Evolutionary conservation across 768 basidiomycete species (phyloP).

Genomic region (Galerina marginata): DNA sequence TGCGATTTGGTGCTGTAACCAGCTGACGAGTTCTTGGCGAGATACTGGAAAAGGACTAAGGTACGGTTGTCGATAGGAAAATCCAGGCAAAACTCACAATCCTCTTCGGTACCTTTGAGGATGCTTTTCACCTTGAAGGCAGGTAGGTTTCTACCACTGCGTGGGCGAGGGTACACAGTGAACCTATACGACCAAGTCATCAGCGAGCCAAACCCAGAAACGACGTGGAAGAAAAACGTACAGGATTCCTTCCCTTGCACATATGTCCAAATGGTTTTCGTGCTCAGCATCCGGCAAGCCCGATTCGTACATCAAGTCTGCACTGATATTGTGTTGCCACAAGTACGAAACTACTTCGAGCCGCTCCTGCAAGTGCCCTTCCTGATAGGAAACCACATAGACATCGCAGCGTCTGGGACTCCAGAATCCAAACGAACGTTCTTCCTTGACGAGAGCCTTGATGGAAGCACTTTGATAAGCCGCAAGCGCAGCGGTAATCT

Average conservation of each 20-base stretch:
- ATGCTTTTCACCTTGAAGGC: slow-evolving; percentile 87
- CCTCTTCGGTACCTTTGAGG: slow-evolving; percentile 76
- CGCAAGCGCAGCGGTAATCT: slow-evolving; percentile 73
- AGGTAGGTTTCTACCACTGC: slow-evolving; percentile 59
- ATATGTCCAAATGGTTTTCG: slow-evolving; percentile 70
- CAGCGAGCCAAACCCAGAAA: not conserved
- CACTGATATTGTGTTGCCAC: slow-evolving; percentile 84
- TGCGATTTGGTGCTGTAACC: slow-evolving; percentile 77
- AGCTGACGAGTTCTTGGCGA: slow-evolving; percentile 72
- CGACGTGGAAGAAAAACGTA: slow-evolving; percentile 37
- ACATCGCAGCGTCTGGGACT: slow-evolving; percentile 90
- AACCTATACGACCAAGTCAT: slow-evolving; percentile 33
- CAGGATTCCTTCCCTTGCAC: slow-evolving; percentile 85
- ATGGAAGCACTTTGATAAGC: slow-evolving; percentile 73
- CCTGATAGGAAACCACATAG: slow-evolving; percentile 79
- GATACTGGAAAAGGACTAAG: slow-evolving; percentile 38
- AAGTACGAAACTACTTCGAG: slow-evolving; percentile 77
- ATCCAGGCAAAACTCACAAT: slow-evolving; percentile 51
- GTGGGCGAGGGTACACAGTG: slow-evolving; percentile 55
- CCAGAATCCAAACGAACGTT: slow-evolving; percentile 87
- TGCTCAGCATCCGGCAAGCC: slow-evolving; percentile 66
- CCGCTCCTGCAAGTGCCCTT: slow-evolving; percentile 77
- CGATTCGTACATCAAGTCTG: slow-evolving; percentile 87
- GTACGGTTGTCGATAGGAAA: not conserved
- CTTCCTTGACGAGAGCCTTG: slow-evolving; percentile 74